Conservation (phyloP, 495 filamentous ascomycete species). For the Trichocladium antarcticum region DNA sequence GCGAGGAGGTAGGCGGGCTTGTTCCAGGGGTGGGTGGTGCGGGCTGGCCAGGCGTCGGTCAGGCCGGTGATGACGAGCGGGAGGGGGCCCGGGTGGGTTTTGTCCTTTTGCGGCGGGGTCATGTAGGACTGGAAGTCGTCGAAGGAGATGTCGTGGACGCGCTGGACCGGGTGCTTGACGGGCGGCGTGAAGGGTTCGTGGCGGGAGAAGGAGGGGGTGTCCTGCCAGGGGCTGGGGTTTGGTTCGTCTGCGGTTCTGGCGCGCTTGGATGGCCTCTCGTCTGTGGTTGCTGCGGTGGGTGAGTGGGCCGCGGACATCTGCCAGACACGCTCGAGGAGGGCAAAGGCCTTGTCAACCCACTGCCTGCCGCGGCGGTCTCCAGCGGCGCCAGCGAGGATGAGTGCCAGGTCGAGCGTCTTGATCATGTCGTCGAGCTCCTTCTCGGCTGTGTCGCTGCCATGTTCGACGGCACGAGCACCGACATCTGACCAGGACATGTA, state of each 20-base stretch:
- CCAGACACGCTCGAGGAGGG: slow-evolving; percentile 32
- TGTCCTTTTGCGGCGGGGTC: slow-evolving; percentile 10
- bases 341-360: slow-evolving; percentile 48
- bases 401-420: slow-evolving; percentile 58
- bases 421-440: slow-evolving; percentile 38
- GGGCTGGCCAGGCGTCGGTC: slow-evolving; percentile 66
- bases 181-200: slow-evolving; percentile 35
- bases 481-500: slow-evolving; percentile 16
- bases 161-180: slow-evolving; percentile 26
- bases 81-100: slow-evolving; percentile 21
- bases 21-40: slow-evolving; percentile 57
- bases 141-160: slow-evolving; percentile 39
- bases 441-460: not conserved
- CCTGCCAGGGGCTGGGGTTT: not conserved
- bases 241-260: not conserved
- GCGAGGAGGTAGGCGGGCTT: slow-evolving; percentile 62
- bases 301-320: not conserved
- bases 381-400: slow-evolving; percentile 72
- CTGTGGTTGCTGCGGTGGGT: not conserved
- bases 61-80: slow-evolving; percentile 63
- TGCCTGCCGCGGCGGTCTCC: slow-evolving; percentile 38
- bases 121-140: slow-evolving; percentile 57
- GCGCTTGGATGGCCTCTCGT: not conserved
- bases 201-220: slow-evolving; percentile 32
- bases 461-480: no score